phyloP scores from a whole-genome alignment of 2,329 filamentous ascomycete species.

The Diaporthe destruens region DNA sequence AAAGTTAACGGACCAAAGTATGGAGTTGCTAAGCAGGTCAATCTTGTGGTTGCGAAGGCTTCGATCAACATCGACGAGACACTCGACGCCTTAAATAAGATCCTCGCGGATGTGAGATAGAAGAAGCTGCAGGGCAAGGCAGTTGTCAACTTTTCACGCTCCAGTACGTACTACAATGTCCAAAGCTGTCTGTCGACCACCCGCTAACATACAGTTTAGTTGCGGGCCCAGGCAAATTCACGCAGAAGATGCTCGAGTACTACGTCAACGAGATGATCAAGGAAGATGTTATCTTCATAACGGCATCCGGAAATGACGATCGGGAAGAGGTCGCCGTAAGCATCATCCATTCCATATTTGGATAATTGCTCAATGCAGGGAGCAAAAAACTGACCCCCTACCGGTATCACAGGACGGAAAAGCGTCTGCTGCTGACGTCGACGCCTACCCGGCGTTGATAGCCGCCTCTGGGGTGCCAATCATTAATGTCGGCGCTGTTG shows the following conservation, averaged over 20 bases:
- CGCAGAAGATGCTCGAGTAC: conserved; percentile 13
- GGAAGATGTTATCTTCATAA: conserved; percentile 3
- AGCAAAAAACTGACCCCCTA: too few species aligned
- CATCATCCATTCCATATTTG: neutral
- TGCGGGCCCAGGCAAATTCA: conserved; percentile 3
- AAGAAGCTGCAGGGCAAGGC: conserved; percentile 21
- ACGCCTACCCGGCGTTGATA: conserved; percentile 12
- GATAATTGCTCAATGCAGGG: too few species aligned
- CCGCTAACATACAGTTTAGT: neutral
- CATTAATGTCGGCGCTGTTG: conserved; percentile 28
- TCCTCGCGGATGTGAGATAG: neutral
- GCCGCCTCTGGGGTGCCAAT: neutral
- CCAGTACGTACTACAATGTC: neutral
- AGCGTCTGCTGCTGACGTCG: neutral
- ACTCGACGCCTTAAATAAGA: neutral
- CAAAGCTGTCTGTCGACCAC: fast-evolving
- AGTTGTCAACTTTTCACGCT: conserved; percentile 18
- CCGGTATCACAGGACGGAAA: neutral
- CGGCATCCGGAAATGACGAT: conserved; percentile 16
- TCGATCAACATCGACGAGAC: conserved; percentile 8
- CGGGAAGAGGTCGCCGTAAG: conserved; percentile 24
- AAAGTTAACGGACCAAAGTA: conserved; percentile 26
- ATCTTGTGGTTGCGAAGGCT: conserved; percentile 27
- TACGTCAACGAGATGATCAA: conserved; percentile 18
- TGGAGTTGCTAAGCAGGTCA: conserved; percentile 3